These are phyloP conservation scores for Pseudotulostoma volvatum DNA, from an alignment of 495 filamentous ascomycete species.

Conservation along the genomic window DNA sequence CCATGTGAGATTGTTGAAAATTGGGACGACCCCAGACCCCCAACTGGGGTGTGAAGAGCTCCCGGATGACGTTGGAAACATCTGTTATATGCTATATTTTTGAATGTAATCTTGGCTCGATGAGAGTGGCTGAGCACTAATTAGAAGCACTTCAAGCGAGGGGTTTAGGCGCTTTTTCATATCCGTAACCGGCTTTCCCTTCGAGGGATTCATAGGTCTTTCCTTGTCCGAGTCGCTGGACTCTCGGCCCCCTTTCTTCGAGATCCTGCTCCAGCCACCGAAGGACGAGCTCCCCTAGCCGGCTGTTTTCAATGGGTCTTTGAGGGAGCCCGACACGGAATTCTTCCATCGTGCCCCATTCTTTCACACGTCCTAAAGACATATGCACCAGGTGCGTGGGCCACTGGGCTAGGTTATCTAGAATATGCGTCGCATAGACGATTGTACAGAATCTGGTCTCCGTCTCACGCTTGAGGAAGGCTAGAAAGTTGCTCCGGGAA, in stretches of 20 bases:
- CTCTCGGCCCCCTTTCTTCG: constrained; percentile 60
- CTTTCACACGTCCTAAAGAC: constrained; percentile 70
- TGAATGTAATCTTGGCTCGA: too few relatives aligned
- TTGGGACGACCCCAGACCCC: too few relatives aligned
- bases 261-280: constrained; percentile 77
- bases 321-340: constrained; percentile 29
- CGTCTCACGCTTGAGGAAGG: constrained; percentile 75
- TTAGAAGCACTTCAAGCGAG: too few relatives aligned
- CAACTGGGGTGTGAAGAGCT: too few relatives aligned
- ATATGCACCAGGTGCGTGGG: constrained; percentile 92
- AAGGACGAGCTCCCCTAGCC: constrained; percentile 70
- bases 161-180: too few relatives aligned
- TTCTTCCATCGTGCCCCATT: constrained; percentile 54
- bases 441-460: constrained; percentile 69
- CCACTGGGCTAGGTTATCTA: constrained; percentile 86
- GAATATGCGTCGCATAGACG: constrained; percentile 93
- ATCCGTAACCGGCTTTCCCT: constrained; percentile 69
- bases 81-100: too few relatives aligned
- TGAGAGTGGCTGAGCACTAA: too few relatives aligned
- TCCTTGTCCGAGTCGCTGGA: constrained; percentile 42
- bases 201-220: constrained; percentile 49
- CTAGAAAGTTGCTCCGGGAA: constrained; percentile 67
- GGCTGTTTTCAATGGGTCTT: constrained; percentile 41
- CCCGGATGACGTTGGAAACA: too few relatives aligned
- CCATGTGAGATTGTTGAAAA: too few relatives aligned